Conservation (phyloP, 768 basidiomycete genomes). For the Pleurotus eryngii region DNA sequence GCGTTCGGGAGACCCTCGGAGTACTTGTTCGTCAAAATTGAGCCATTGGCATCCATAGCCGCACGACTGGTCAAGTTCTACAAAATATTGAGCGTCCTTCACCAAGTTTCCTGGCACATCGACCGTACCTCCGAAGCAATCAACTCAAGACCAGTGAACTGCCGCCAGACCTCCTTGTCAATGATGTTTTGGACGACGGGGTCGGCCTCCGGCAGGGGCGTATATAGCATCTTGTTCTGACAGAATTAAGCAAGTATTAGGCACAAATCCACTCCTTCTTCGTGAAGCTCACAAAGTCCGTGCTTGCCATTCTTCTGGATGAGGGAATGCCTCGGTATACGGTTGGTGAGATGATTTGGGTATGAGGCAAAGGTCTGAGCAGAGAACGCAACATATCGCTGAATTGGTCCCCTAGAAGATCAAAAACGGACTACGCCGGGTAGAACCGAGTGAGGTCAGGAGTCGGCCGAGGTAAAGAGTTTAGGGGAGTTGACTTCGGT, state of each 20-base stretch:
- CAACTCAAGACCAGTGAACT: slow-evolving; percentile 95
- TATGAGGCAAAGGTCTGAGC: slow-evolving; percentile 5
- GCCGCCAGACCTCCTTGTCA: slow-evolving; percentile 98
- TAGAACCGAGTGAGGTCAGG: slow-evolving; percentile 7
- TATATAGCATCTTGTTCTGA: slow-evolving; percentile 91
- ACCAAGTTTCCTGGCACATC: not conserved
- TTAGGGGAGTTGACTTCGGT: not conserved
- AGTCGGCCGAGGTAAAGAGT: slow-evolving; percentile 2
- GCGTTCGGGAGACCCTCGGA: slow-evolving; percentile 99
- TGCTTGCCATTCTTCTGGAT: slow-evolving; percentile 8
- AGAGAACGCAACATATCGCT: slow-evolving; percentile 8
- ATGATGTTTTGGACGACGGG: slow-evolving; percentile 96
- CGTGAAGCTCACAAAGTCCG: slow-evolving; percentile 11
- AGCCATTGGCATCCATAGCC: slow-evolving; percentile 97
- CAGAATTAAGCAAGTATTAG: slow-evolving; percentile 6
- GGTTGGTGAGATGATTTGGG: not conserved
- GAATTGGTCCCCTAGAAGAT: slow-evolving; percentile 2
- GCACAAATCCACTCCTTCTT: not conserved
- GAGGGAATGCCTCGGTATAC: not conserved
- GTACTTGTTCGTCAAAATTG: slow-evolving; percentile 98
- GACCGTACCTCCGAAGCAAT: slow-evolving; percentile 91
- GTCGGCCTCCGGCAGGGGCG: slow-evolving; percentile 85
- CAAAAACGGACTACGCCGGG: slow-evolving; percentile 8
- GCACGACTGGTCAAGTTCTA: slow-evolving; percentile 96
- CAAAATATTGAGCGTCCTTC: slow-evolving; percentile 1